Evolutionary conservation across 805 yeast genomes (phyloP).

Genomic region (Debaryomyces hansenii): DNA sequence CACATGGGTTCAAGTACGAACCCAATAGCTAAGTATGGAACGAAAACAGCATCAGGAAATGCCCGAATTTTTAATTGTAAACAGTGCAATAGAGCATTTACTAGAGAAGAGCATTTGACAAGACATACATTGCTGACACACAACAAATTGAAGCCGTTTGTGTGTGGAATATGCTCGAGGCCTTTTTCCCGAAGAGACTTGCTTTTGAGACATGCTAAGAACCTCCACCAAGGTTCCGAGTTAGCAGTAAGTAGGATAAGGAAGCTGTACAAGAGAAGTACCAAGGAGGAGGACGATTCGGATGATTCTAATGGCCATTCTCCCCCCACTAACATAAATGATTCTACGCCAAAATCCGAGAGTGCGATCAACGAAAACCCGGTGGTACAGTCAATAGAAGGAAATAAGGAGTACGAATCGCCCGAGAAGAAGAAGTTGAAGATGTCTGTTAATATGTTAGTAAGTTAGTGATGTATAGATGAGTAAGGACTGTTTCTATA

Average conservation of each 20-base stretch:
- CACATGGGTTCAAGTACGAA: neutral
- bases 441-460: constrained; percentile 44
- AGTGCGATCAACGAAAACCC: constrained; percentile 1
- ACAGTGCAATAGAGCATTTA: constrained; percentile 44
- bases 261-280: constrained; percentile 33
- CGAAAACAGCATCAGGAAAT: constrained; percentile 45
- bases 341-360: neutral
- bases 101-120: constrained; percentile 47
- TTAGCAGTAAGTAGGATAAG: constrained; percentile 43
- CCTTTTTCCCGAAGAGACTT: constrained; percentile 45
- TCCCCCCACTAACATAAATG: neutral
- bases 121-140: constrained; percentile 44
- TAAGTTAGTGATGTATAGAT: constrained; percentile 22
- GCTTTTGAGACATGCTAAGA: constrained; percentile 44
- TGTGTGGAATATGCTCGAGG: constrained; percentile 44
- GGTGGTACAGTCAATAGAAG: constrained; percentile 4
- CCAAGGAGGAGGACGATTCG: constrained; percentile 8
- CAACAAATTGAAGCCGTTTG: constrained; percentile 44
- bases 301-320: neutral
- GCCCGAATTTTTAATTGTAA: constrained; percentile 42
- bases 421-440: constrained; percentile 34
- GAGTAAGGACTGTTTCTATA: neutral
- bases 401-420: constrained; percentile 17
- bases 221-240: constrained; percentile 44
- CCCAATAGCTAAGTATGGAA: constrained; percentile 27